Evolutionary conservation across 306 rosid species (phyloP).

Genomic region (Vicia faba): DNA sequence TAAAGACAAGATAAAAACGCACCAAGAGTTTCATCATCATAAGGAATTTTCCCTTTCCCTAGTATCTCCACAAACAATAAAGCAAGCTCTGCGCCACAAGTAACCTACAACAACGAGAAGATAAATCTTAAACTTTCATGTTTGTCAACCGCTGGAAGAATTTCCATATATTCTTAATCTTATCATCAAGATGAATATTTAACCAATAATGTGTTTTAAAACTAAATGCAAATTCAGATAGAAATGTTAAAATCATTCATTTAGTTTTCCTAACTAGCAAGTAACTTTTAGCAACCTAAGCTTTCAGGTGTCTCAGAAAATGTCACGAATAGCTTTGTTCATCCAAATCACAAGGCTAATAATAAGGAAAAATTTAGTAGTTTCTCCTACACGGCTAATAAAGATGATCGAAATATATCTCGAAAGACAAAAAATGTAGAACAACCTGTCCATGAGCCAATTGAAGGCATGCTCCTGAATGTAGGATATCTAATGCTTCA

Average conservation of each 20-base stretch:
- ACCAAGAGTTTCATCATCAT: slow-evolving; percentile 69
- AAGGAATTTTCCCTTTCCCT: slow-evolving; percentile 77
- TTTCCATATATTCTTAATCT: not conserved
- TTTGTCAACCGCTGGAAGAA: slow-evolving; percentile 15
- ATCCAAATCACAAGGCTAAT: not conserved
- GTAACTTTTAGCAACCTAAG: slow-evolving; percentile 18
- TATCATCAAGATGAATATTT: slow-evolving; percentile 6
- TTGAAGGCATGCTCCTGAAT: slow-evolving; percentile 87
- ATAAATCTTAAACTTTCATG: slow-evolving; percentile 22
- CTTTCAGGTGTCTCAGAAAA: not conserved
- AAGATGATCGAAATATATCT: slow-evolving; percentile 29
- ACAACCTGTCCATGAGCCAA: slow-evolving; percentile 87
- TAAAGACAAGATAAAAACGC: slow-evolving; percentile 45
- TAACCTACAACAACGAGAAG: slow-evolving; percentile 59
- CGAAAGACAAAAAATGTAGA: slow-evolving; percentile 28
- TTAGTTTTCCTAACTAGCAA: slow-evolving; percentile 3
- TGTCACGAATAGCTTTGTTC: not conserved
- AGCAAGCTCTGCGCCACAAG: slow-evolving; percentile 97
- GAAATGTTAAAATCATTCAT: slow-evolving; percentile 24
- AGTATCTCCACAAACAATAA: slow-evolving; percentile 82
- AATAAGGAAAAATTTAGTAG: slow-evolving; percentile 17
- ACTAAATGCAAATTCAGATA: slow-evolving; percentile 19
- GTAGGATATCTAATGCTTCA: slow-evolving; percentile 85
- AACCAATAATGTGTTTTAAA: slow-evolving; percentile 22
- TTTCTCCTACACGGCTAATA: not conserved